phyloP scores from a whole-genome alignment of 345 rosid species.

The Streptanthus diversifolius region DNA sequence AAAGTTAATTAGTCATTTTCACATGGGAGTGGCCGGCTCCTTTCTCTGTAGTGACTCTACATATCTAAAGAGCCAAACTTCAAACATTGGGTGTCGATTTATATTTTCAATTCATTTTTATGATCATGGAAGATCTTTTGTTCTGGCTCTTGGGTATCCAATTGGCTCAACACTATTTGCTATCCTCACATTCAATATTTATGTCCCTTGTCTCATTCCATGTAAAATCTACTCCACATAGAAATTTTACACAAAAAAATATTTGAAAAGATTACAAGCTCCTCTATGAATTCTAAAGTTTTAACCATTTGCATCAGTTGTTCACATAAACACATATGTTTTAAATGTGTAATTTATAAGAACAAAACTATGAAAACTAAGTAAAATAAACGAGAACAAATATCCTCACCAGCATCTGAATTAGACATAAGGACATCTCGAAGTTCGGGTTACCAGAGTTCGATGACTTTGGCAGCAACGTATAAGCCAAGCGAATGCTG shows the following conservation, averaged over 20 bases:
- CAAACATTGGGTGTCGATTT: constrained; percentile 13
- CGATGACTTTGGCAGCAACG: neutral
- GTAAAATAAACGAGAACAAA: neutral
- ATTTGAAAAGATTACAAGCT: neutral
- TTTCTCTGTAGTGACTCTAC: constrained; percentile 31
- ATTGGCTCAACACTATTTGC: constrained; percentile 29
- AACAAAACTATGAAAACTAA: neutral
- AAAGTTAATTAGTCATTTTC: constrained; percentile 32
- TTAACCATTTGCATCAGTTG: constrained; percentile 2
- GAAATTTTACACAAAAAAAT: neutral
- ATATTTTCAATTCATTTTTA: neutral
- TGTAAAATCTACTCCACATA: constrained; percentile 19
- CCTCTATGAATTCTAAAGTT: neutral
- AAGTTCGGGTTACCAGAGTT: neutral
- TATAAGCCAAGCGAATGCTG: neutral
- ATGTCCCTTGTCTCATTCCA: constrained; percentile 19
- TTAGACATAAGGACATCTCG: neutral
- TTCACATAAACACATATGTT: neutral
- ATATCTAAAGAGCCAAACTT: constrained; percentile 37
- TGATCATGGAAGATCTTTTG: neutral
- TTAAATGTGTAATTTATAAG: neutral
- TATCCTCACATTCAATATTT: constrained; percentile 15
- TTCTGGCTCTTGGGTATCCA: constrained; percentile 33
- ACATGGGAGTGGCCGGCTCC: constrained; percentile 28
- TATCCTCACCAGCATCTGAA: neutral